phyloP scores from a whole-genome alignment of 1,284 basidiomycete species.

The Meira nashicola region DNA sequence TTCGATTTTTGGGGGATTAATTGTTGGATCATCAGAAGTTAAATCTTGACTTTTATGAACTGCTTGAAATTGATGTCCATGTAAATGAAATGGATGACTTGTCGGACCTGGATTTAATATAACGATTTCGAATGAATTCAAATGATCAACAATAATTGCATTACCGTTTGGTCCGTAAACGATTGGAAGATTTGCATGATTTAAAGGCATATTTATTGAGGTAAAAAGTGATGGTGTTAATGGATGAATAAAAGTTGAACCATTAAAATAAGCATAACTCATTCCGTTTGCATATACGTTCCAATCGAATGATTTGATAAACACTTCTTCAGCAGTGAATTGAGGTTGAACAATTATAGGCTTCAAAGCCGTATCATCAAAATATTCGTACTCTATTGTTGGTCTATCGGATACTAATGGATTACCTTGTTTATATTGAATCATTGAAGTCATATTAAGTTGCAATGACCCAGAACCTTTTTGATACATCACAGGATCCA shows the following conservation, averaged over 20 bases:
- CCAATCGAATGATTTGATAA: constrained; percentile 55
- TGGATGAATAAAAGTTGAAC: constrained; percentile 41
- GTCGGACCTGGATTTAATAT: constrained; percentile 73
- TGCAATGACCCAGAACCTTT: constrained; percentile 34
- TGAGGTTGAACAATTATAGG: constrained; percentile 52
- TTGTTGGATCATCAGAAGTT: constrained; percentile 67
- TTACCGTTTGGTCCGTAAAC: constrained; percentile 34
- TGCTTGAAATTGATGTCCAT: constrained; percentile 54
- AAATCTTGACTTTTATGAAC: constrained; percentile 69
- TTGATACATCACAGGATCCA: constrained; percentile 63
- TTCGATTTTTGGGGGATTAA: constrained; percentile 74
- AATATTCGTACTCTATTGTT: constrained; percentile 41
- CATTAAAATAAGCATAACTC: constrained; percentile 54
- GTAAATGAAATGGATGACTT: constrained; percentile 61
- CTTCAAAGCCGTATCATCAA: constrained; percentile 55
- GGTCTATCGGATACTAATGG: constrained; percentile 21
- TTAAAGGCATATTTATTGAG: constrained; percentile 57
- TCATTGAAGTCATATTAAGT: constrained; percentile 43
- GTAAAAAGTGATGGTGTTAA: constrained; percentile 16
- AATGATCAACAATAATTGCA: constrained; percentile 68
- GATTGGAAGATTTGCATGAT: constrained; percentile 67
- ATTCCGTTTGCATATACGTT: constrained; percentile 55
- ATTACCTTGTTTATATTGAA: constrained; percentile 30
- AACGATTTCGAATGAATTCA: constrained; percentile 72
- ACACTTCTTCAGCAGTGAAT: constrained; percentile 51